These are phyloP conservation scores for Tetrastigma voinierianum DNA, from an alignment of 164 flowering plant species.

Conservation along the genomic window DNA sequence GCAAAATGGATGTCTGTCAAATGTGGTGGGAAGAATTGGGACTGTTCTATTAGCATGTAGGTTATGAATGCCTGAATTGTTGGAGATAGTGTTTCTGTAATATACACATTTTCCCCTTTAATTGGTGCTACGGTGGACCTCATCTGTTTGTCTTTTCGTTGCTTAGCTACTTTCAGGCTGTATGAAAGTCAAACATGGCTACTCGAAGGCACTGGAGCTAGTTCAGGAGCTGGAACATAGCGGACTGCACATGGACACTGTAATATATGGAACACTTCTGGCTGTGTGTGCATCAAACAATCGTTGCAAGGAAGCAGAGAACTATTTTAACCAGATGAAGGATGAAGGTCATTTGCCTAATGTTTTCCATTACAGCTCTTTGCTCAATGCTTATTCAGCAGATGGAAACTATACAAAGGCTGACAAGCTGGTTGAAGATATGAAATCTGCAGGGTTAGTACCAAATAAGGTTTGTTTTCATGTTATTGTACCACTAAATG, in stretches of 20 bases:
- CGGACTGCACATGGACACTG: slow-evolving; percentile 63
- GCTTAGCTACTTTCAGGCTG: slow-evolving; percentile 86
- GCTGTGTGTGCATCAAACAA: slow-evolving; percentile 85
- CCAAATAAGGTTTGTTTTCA: slow-evolving; percentile 85
- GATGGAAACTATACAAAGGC: slow-evolving; percentile 72
- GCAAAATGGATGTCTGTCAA: too few relatives aligned
- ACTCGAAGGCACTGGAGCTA: slow-evolving; percentile 67
- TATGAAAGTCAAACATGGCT: slow-evolving; percentile 65
- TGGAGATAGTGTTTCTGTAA: background rate
- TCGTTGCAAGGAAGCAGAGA: slow-evolving; percentile 72
- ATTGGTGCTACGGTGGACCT: background rate
- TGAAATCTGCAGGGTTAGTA: slow-evolving; percentile 78
- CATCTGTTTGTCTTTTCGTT: slow-evolving; percentile 13
- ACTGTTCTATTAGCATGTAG: too few relatives aligned
- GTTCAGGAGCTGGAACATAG: slow-evolving; percentile 57
- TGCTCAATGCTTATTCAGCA: slow-evolving; percentile 80
- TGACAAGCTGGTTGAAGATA: slow-evolving; percentile 64
- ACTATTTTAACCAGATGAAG: slow-evolving; percentile 66
- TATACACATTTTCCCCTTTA: background rate
- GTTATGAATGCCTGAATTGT: too few relatives aligned
- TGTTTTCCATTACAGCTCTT: slow-evolving; percentile 79
- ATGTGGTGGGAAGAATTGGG: too few relatives aligned
- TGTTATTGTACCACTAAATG: slow-evolving; percentile 8
- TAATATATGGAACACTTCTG: slow-evolving; percentile 75
- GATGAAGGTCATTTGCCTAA: slow-evolving; percentile 77